phyloP scores from a whole-genome alignment of 805 yeast species.

The Saccharomycopsis fermentans region DNA sequence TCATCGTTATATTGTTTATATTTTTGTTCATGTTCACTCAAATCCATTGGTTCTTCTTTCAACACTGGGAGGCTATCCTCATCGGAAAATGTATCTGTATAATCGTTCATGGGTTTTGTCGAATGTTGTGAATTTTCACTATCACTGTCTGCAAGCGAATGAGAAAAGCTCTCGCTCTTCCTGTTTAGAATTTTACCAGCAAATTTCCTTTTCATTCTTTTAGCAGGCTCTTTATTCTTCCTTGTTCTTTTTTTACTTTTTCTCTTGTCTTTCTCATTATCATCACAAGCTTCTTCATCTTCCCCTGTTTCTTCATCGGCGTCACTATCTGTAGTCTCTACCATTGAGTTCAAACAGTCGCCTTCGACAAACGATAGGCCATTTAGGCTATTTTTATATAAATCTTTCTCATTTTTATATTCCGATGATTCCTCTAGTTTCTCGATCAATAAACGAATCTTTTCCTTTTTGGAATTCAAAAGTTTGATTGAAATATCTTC shows the following conservation, averaged over 20 bases:
- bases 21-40: background rate
- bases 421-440: slow-evolving; percentile 4
- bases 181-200: background rate
- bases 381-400: background rate
- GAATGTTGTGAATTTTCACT: background rate
- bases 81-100: background rate
- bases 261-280: background rate
- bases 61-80: background rate
- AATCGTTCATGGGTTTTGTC: background rate
- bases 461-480: slow-evolving; percentile 20
- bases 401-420: background rate
- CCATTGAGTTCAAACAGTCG: slow-evolving; percentile 7
- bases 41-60: background rate
- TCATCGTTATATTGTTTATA: background rate
- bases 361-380: background rate
- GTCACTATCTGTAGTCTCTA: slow-evolving; percentile 3
- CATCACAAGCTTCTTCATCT: background rate
- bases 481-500: slow-evolving; percentile 12
- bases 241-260: background rate
- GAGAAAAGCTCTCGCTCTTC: background rate
- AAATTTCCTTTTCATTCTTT: background rate
- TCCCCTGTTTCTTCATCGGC: background rate
- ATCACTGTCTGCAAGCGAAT: background rate
- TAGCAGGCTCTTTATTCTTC: background rate
- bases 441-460: slow-evolving; percentile 19